Evolutionary conservation across 1,284 basidiomycete species (phyloP).

Genomic region (Ganoderma lingzhi): DNA sequence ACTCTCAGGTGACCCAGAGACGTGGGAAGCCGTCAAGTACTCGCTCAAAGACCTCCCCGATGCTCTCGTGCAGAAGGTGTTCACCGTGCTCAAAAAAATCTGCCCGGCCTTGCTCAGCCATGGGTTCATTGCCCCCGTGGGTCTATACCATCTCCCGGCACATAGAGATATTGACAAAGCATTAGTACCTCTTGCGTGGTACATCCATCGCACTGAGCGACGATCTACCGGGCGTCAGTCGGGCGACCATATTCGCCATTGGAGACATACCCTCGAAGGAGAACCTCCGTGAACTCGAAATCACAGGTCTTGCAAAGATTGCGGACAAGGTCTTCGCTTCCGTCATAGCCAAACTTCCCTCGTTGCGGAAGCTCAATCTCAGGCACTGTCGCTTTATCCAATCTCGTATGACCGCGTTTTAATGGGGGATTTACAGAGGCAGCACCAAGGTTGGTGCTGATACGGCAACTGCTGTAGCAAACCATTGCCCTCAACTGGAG

Average conservation of each 20-base stretch:
- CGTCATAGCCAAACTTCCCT: conserved; percentile 52
- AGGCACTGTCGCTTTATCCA: conserved; percentile 48
- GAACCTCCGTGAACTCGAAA: conserved; percentile 55
- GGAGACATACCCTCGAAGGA: conserved; percentile 43
- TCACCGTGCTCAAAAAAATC: conserved; percentile 54
- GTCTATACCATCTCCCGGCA: conserved; percentile 26
- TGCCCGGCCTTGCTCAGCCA: conserved; percentile 61
- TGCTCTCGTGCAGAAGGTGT: conserved; percentile 56
- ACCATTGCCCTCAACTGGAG: conserved; percentile 52
- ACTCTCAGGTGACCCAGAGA: conserved; percentile 47
- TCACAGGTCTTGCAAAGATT: conserved; percentile 61
- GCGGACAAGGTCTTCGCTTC: conserved; percentile 60
- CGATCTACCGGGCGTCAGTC: conserved; percentile 60
- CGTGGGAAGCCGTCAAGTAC: conserved; percentile 49
- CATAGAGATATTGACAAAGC: neutral
- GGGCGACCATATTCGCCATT: conserved; percentile 58
- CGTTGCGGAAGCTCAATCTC: conserved; percentile 57
- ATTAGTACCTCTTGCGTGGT: conserved; percentile 69
- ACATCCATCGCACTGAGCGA: conserved; percentile 55
- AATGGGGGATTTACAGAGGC: conserved; percentile 49
- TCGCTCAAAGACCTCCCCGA: conserved; percentile 63
- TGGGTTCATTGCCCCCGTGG: conserved; percentile 63
- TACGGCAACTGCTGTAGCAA: conserved; percentile 53
- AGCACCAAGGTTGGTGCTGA: conserved; percentile 63
- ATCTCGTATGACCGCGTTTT: neutral